phyloP scores from a whole-genome alignment of 2,329 filamentous ascomycete species.

The Emergomyces orientalis region DNA sequence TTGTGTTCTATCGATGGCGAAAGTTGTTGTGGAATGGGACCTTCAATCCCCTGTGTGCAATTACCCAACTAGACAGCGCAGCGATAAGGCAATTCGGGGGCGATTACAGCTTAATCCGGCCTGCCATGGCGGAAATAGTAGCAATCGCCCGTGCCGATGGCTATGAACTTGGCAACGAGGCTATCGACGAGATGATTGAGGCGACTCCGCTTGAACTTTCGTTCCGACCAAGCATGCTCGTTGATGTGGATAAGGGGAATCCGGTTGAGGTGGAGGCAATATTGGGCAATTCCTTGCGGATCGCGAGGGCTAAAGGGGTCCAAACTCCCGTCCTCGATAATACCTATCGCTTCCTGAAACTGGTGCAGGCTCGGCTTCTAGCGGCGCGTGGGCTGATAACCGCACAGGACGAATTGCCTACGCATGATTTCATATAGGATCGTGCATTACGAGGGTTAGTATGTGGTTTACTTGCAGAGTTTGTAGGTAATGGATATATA shows the following conservation, averaged over 20 bases:
- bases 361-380: background rate
- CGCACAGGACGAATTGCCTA: background rate
- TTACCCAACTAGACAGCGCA: background rate
- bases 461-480: background rate
- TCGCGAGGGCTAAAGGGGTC: background rate
- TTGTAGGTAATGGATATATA: background rate
- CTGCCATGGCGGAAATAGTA: conserved; percentile 1
- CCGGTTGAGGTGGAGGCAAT: conserved; percentile 2
- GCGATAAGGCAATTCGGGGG: background rate
- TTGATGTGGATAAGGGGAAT: conserved; percentile 2
- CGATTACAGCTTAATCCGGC: background rate
- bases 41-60: conserved; percentile 2
- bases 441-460: background rate
- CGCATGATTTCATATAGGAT: background rate
- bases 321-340: background rate
- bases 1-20: conserved; percentile 1
- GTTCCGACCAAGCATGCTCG: conserved; percentile 3
- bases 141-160: background rate
- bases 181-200: background rate
- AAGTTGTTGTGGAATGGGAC: background rate
- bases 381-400: background rate
- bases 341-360: background rate
- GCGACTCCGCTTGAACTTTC: background rate
- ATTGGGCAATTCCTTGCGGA: background rate
- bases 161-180: background rate